Conservation (phyloP, 768 basidiomycete genomes). For the Naganishia vishniacii region DNA sequence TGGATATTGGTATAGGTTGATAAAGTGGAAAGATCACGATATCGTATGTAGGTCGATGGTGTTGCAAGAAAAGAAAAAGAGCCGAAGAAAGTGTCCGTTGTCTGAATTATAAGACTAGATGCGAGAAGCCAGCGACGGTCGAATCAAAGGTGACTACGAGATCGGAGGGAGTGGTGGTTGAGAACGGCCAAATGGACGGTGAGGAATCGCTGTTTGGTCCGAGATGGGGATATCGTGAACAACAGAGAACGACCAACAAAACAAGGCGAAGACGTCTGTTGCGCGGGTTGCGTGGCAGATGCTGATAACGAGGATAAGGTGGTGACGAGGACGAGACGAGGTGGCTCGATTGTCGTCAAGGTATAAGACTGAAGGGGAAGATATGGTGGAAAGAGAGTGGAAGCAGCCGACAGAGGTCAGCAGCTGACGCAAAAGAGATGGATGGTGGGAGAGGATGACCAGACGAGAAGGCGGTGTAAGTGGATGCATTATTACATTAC, state of each 20-base stretch:
- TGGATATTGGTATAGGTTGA: slow-evolving; percentile 4
- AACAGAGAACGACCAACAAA: no score
- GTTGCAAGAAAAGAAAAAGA: neutral
- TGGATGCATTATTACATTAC: neutral
- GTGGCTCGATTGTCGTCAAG: slow-evolving; percentile 2
- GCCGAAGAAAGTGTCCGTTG: slow-evolving; percentile 9
- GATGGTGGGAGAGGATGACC: slow-evolving; percentile 4
- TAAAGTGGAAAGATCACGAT: slow-evolving; percentile 12
- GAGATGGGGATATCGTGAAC: no score
- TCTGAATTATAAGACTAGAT: slow-evolving; percentile 10
- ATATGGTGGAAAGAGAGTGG: slow-evolving; percentile 6
- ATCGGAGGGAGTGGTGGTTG: slow-evolving; percentile 2
- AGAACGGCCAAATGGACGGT: neutral
- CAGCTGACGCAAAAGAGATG: neutral
- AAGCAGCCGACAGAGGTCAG: neutral
- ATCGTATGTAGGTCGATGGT: neutral
- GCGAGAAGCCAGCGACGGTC: neutral
- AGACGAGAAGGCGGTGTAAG: slow-evolving; percentile 11
- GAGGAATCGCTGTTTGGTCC: neutral
- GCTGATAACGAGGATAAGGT: neutral
- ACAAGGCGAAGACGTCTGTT: no score
- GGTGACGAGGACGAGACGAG: no score
- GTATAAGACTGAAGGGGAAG: neutral
- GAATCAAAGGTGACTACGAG: neutral
- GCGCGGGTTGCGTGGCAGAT: neutral